These are phyloP conservation scores for Asterochloris erici DNA, from an alignment of 139 green algal genomes.

Conservation along the genomic window DNA sequence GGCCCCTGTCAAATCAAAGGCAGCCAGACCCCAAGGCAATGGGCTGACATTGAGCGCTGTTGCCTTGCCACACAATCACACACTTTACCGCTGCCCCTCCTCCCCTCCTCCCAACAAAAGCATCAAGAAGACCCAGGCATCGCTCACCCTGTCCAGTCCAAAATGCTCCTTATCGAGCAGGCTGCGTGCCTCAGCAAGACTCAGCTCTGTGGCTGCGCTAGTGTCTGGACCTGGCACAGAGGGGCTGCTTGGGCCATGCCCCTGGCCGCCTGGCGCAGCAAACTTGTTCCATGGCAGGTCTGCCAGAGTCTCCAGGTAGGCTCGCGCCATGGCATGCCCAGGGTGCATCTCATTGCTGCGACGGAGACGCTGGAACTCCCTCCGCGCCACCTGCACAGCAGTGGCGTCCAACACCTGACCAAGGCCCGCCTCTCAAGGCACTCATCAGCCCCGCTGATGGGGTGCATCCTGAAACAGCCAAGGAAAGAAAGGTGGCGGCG, in stretches of 20 bases:
- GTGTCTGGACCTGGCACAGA: background rate
- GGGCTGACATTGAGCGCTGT: no score
- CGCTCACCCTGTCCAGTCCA: conserved; percentile 16
- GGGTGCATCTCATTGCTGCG: conserved; percentile 48
- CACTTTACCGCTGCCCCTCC: no score
- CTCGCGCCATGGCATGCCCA: conserved; percentile 44
- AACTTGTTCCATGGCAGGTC: conserved; percentile 68
- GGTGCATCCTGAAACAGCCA: background rate
- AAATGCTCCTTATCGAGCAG: conserved; percentile 30
- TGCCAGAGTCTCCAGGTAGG: conserved; percentile 71
- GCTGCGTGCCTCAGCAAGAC: conserved; percentile 36
- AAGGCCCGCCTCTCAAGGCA: background rate
- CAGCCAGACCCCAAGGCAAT: no score
- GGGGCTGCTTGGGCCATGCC: background rate
- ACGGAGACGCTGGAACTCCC: conserved; percentile 32
- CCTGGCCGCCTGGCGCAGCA: conserved; percentile 10
- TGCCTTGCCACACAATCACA: no score
- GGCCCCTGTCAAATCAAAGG: no score
- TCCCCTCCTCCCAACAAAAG: no score
- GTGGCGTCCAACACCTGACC: background rate
- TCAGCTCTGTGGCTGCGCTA: conserved; percentile 15
- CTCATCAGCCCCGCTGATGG: background rate
- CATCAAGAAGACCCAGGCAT: no score
- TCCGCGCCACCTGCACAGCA: conserved; percentile 22
- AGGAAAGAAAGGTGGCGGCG: background rate